Base-by-base conservation (phyloP, 805 yeast species). In the Candida odintsovae region DNA sequence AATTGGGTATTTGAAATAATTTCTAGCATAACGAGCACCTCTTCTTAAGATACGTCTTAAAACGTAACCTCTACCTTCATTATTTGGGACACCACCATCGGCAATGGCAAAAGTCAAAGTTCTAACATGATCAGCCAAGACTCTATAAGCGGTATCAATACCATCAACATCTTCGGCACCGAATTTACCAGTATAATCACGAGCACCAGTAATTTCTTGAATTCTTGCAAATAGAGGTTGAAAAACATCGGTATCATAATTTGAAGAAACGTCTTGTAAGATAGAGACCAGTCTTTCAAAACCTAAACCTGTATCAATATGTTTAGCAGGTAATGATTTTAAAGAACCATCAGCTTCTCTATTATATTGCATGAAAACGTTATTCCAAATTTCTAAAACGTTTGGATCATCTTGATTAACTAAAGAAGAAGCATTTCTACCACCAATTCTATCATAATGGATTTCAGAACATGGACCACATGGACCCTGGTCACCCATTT, bases 401-500 rank as follows among this genome's bases (percentile, higher is more conserved):
- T 92, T 88, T 50, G 99, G 99, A 67, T 94, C 99, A 70, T 94
- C 99, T 82, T 80, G 80, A 66, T 94, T 94, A 59, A 94, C 99
- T 54, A 95, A 75, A 52, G 69, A 60, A 18, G 97, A 75, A 46
- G 98, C 99, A 63, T 94, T 92, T 75, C 99, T 84, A 49, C 98
- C 97, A 55, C 99, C 99, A 54, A 94, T 90, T 71, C 99, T 83
- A 69, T 94, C 99, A 67, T 89, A 94, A 69, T 94, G 99, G 57
- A 94, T 78, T 70, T 94, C 99, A 21, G 96, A 86, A 72, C 99
- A 95, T 44, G 99, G 99, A 52, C 99, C 99, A 75, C 99, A 94
- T 42, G 99, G 99, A 56, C 99, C 99, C 73, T 92, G 98, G 64
- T 95, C 99, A 60, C 99, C 99, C 99, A 94, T 94, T 74, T 94